Conservation (phyloP, 345 rosid genomes). For the Clausena lansium region DNA sequence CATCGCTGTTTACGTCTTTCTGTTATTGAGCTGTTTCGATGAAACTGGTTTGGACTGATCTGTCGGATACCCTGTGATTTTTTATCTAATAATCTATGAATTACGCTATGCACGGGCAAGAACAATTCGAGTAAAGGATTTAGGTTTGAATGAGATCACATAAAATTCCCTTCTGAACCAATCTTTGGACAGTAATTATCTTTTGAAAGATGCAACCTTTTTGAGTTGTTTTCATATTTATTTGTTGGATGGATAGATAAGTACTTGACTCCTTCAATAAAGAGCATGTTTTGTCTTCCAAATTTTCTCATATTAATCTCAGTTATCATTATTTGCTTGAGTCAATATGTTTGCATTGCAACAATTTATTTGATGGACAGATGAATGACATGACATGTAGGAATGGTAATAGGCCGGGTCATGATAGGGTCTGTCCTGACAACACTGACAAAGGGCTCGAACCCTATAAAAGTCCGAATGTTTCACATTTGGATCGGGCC, state of each 20-base stretch:
- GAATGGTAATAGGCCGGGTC: too few relatives aligned
- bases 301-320: too few relatives aligned
- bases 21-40: not conserved
- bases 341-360: too few relatives aligned
- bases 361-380: too few relatives aligned
- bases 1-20: not conserved
- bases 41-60: not conserved
- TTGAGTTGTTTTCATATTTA: not conserved
- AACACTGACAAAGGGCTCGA: too few relatives aligned
- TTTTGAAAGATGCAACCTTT: too few relatives aligned
- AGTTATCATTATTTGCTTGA: too few relatives aligned
- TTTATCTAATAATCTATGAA: not conserved
- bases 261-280: not conserved
- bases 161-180: not conserved
- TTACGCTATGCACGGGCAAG: not conserved
- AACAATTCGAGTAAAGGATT: not conserved
- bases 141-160: not conserved
- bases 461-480: too few relatives aligned
- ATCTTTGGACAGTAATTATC: not conserved
- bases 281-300: too few relatives aligned
- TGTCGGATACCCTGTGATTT: not conserved
- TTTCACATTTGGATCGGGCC: too few relatives aligned
- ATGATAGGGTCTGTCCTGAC: too few relatives aligned
- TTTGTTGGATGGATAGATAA: not conserved
- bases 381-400: too few relatives aligned